Percentiles rank a stretch among this genome's conserved stretches.
phyloP scores from a whole-genome alignment of 352 stramenopile genomes.

The Plasmopara halstedii region DNA sequence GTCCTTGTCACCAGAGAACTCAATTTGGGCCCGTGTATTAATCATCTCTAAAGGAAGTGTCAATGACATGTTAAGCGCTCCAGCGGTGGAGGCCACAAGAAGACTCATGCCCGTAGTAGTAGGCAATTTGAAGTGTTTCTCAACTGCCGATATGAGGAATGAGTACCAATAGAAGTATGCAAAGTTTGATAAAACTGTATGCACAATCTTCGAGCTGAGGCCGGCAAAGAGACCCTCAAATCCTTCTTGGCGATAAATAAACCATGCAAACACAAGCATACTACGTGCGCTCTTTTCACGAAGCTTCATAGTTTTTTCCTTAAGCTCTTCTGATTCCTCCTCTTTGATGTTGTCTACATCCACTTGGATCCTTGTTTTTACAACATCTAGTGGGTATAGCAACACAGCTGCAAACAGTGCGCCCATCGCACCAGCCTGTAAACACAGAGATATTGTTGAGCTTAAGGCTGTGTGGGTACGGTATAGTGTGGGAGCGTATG shows the following conservation, averaged over 20 bases:
- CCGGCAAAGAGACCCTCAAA: slow-evolving; percentile 57
- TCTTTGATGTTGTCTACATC: slow-evolving; percentile 31
- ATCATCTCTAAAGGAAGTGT: slow-evolving; percentile 84
- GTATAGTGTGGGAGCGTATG: not conserved
- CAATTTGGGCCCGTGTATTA: slow-evolving; percentile 78
- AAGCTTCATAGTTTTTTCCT: slow-evolving; percentile 17
- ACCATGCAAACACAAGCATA: slow-evolving; percentile 48
- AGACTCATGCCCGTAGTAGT: slow-evolving; percentile 67
- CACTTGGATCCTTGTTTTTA: slow-evolving; percentile 69
- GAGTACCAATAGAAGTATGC: slow-evolving; percentile 85
- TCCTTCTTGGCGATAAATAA: slow-evolving; percentile 61
- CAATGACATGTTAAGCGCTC: slow-evolving; percentile 84
- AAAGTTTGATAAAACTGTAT: slow-evolving; percentile 75
- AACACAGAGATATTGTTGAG: slow-evolving; percentile 5
- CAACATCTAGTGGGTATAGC: slow-evolving; percentile 69
- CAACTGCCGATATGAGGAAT: slow-evolving; percentile 62
- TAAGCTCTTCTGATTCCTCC: slow-evolving; percentile 11
- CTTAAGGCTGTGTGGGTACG: not conserved
- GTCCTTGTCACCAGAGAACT: slow-evolving; percentile 34
- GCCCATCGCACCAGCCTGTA: slow-evolving; percentile 63
- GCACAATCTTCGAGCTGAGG: slow-evolving; percentile 64
- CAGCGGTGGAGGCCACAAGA: slow-evolving; percentile 63
- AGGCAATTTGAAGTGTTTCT: slow-evolving; percentile 33
- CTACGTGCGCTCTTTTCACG: slow-evolving; percentile 38
- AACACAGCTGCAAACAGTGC: slow-evolving; percentile 64